Conservation (phyloP, 1,284 basidiomycete species). For the Papiliotrema nemorosa region DNA sequence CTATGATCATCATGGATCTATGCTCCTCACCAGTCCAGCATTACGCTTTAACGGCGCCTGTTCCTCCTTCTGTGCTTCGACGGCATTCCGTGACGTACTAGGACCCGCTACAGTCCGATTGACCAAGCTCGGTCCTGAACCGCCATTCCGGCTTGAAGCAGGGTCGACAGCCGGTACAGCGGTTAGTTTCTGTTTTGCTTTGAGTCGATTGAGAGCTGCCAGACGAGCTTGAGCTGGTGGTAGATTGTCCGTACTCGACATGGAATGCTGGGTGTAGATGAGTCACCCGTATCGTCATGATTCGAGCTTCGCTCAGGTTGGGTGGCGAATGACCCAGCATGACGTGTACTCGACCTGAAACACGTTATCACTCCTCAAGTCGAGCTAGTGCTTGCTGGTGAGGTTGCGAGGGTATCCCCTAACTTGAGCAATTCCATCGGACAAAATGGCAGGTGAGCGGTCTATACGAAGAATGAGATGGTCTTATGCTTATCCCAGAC, state of each 20-base stretch:
- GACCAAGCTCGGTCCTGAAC: conserved; percentile 16
- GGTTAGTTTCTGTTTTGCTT: conserved; percentile 39
- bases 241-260: conserved; percentile 7
- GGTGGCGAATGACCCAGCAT: too few species aligned
- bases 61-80: conserved; percentile 27
- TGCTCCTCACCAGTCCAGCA: conserved; percentile 36
- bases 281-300: too few species aligned
- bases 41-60: conserved; percentile 40
- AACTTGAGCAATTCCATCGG: too few species aligned
- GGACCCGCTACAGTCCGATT: conserved; percentile 34
- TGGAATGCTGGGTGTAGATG: too few species aligned
- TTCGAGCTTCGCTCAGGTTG: too few species aligned
- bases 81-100: conserved; percentile 39
- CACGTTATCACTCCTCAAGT: too few species aligned
- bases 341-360: too few species aligned
- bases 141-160: conserved; percentile 1
- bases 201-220: conserved; percentile 48
- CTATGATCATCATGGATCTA: neutral
- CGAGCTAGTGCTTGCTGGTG: too few species aligned
- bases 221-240: conserved; percentile 41
- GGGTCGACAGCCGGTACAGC: neutral
- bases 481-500: conserved; percentile 31
- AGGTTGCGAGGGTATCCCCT: too few species aligned
- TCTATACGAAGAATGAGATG: too few species aligned
- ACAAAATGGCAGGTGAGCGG: too few species aligned